Conservation (phyloP, 2,329 filamentous ascomycete species). For the Paecilomyces niveus region DNA sequence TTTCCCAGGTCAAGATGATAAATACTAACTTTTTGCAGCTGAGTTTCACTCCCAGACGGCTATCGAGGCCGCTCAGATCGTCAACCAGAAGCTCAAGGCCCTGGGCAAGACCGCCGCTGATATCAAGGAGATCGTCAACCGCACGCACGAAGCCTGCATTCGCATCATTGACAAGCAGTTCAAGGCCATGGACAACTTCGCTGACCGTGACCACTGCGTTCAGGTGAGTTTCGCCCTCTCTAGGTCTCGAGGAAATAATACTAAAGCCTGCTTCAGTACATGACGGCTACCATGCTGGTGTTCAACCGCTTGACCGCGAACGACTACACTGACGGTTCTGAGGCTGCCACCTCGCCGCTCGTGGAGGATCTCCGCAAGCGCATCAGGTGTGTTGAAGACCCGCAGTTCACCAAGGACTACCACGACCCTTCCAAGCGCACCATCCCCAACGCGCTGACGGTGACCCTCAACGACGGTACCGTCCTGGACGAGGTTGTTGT, state of each 20-base stretch:
- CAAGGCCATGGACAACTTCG: conserved; percentile 99
- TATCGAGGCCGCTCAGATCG: conserved; percentile 85
- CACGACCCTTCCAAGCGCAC: conserved; percentile 88
- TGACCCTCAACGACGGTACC: conserved; percentile 90
- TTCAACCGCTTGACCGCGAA: conserved; percentile 89
- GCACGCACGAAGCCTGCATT: conserved; percentile 96
- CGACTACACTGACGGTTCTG: conserved; percentile 87
- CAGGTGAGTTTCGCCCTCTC: conserved; percentile 47
- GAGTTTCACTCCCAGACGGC: conserved; percentile 99
- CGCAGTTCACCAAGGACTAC: conserved; percentile 90
- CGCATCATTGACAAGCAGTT: conserved; percentile 99
- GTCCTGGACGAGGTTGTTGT: conserved; percentile 84
- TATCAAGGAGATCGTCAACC: conserved; percentile 87
- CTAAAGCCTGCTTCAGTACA: conserved; percentile 55
- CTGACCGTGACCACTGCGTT: conserved; percentile 98
- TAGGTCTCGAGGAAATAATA: background rate
- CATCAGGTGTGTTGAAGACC: conserved; percentile 95
- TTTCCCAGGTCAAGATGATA: background rate
- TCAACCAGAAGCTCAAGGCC: conserved; percentile 73
- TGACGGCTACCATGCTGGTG: conserved; percentile 92
- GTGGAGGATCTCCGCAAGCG: conserved; percentile 87
- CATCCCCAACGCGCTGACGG: conserved; percentile 94
- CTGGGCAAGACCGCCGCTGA: conserved; percentile 88
- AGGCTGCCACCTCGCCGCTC: conserved; percentile 82
- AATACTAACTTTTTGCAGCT: conserved; percentile 40